Conservation (phyloP, 805 yeast species). For the Metschnikowia matae region DNA sequence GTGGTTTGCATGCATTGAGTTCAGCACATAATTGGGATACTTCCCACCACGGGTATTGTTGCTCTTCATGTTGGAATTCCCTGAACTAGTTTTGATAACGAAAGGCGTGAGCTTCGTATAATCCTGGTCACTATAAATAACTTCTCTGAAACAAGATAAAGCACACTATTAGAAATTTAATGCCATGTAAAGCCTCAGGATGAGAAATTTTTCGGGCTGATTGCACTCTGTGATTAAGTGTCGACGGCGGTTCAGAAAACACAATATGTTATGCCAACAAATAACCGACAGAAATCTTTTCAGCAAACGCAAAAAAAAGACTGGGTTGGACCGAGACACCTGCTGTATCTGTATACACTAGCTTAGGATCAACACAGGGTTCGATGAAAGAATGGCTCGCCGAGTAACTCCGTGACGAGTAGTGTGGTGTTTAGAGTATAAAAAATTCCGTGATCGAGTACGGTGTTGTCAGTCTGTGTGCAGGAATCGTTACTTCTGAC, state of each 20-base stretch:
- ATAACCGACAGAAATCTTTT: background rate
- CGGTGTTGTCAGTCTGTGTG: background rate
- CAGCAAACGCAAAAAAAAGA: background rate
- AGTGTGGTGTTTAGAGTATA: background rate
- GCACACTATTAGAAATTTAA: background rate
- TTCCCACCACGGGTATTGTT: slow-evolving; percentile 12
- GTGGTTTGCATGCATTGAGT: background rate
- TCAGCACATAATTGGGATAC: slow-evolving; percentile 3
- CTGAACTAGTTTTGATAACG: background rate
- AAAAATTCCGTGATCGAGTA: slow-evolving; percentile 5
- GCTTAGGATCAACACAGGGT: background rate
- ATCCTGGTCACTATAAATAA: background rate
- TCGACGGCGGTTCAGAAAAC: background rate
- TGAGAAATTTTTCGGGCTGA: background rate
- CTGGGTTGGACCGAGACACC: background rate
- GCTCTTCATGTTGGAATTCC: slow-evolving; percentile 4
- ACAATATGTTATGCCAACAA: slow-evolving; percentile 1
- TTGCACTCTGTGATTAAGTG: background rate
- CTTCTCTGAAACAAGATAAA: background rate
- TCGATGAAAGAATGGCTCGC: background rate
- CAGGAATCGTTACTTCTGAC: background rate
- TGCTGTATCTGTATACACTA: background rate
- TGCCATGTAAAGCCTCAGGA: background rate
- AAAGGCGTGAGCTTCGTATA: background rate
- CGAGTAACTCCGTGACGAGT: slow-evolving; percentile 3